Evolutionary conservation across 2,329 filamentous ascomycete genomes (phyloP).

Genomic region (Aspergillus pseudoterreus): DNA sequence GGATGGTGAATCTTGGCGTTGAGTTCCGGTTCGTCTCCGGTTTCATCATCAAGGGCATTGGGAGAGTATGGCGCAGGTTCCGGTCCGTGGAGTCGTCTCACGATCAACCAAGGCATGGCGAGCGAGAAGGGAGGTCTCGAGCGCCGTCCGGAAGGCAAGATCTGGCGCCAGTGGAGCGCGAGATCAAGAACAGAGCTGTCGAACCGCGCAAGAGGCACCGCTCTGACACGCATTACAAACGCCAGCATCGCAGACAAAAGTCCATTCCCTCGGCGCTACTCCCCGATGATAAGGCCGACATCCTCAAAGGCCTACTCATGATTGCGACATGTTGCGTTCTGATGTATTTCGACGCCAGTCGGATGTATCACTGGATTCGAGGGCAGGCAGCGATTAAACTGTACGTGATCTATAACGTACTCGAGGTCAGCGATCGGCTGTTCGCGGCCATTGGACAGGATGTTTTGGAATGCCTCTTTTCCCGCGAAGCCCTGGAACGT

Average conservation of each 20-base stretch:
- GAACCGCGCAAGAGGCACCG: constrained; percentile 26
- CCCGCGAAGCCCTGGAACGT: constrained; percentile 83
- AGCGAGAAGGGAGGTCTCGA: constrained; percentile 18
- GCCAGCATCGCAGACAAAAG: constrained; percentile 65
- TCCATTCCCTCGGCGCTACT: constrained; percentile 81
- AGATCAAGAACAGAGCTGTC: constrained; percentile 13
- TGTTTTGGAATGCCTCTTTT: constrained; percentile 93
- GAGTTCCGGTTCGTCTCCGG: constrained; percentile 68
- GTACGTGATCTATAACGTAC: constrained; percentile 97
- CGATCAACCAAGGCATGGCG: constrained; percentile 15
- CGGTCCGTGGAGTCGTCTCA: constrained; percentile 27
- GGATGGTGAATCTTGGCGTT: constrained; percentile 66
- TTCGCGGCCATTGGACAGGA: constrained; percentile 92
- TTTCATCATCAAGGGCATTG: constrained; percentile 76
- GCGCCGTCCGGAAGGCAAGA: constrained; percentile 16
- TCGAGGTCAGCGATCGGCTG: constrained; percentile 84
- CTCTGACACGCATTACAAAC: constrained; percentile 38
- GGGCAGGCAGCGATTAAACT: constrained; percentile 96
- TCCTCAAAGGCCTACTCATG: constrained; percentile 85
- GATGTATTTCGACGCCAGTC: constrained; percentile 88
- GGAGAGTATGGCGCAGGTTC: constrained; percentile 68
- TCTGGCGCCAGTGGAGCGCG: constrained; percentile 15
- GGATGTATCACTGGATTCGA: constrained; percentile 97
- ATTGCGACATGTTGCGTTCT: constrained; percentile 79
- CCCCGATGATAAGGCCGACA: constrained; percentile 89